These are phyloP conservation scores for Senecio squalidus DNA, from an alignment of 140 eudicot genomes.

Conservation along the genomic window DNA sequence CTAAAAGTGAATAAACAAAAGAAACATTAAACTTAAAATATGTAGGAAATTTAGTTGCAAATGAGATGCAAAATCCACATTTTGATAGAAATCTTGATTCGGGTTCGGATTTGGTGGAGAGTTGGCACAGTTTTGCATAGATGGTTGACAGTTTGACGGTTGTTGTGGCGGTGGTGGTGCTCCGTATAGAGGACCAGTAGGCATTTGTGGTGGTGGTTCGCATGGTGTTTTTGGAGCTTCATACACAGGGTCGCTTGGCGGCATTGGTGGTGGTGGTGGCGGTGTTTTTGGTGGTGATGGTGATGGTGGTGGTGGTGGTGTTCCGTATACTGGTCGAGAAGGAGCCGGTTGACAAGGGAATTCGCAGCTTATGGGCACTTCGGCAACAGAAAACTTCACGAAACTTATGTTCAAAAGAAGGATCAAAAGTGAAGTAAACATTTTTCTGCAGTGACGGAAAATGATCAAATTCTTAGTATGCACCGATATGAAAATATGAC, in stretches of 20 bases:
- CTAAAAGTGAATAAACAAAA: conserved; percentile 8
- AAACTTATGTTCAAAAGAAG: conserved; percentile 9
- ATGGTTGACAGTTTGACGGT: conserved; percentile 19
- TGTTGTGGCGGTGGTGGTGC: conserved; percentile 13
- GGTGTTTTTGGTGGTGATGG: conserved; percentile 22
- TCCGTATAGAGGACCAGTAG: neutral
- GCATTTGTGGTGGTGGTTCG: conserved; percentile 13
- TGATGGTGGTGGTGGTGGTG: conserved; percentile 23
- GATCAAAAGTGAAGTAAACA: conserved; percentile 16
- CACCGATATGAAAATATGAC: conserved; percentile 31
- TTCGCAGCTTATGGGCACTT: conserved; percentile 17
- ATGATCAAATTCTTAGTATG: conserved; percentile 8
- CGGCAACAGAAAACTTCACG: neutral
- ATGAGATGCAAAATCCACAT: conserved; percentile 23
- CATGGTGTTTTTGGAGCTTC: neutral
- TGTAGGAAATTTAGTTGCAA: conserved; percentile 13
- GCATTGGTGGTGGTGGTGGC: conserved; percentile 29
- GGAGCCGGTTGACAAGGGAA: conserved; percentile 25
- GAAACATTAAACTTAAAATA: conserved; percentile 4
- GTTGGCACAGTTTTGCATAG: conserved; percentile 30
- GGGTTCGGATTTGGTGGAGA: conserved; percentile 21
- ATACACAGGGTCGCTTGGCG: conserved; percentile 20
- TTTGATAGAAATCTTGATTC: conserved; percentile 15
- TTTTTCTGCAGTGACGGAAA: conserved; percentile 5
- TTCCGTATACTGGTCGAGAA: conserved; percentile 19